These are phyloP conservation scores for Vanrija sp. DNA, from an alignment of 1,284 basidiomycete species.

Conservation along the genomic window DNA sequence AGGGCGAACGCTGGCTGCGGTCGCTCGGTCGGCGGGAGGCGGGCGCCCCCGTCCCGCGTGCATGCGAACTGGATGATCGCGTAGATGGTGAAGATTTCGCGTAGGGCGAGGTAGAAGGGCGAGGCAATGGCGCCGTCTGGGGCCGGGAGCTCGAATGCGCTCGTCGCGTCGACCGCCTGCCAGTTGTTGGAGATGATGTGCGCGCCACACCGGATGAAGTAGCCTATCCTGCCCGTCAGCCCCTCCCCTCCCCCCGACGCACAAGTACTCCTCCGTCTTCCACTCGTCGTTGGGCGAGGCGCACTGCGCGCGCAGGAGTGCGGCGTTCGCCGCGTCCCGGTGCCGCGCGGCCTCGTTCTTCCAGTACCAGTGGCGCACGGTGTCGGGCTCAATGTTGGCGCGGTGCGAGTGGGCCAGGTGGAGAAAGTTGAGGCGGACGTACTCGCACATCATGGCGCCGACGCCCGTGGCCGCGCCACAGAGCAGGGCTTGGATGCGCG, in stretches of 20 bases:
- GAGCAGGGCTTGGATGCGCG: conserved; percentile 11
- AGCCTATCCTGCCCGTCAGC: conserved; percentile 14
- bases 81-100: conserved; percentile 21
- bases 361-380: conserved; percentile 4
- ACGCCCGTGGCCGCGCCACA: neutral
- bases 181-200: conserved; percentile 15
- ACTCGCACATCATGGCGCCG: conserved; percentile 7
- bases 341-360: conserved; percentile 6
- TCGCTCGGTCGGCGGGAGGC: neutral
- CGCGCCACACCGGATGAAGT: conserved; percentile 20
- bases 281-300: conserved; percentile 11
- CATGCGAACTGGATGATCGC: conserved; percentile 11
- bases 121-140: neutral
- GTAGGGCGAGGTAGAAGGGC: conserved; percentile 9
- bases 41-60: neutral
- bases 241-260: neutral
- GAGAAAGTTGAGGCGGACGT: conserved; percentile 13
- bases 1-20: conserved; percentile 1
- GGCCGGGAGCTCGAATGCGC: conserved; percentile 8
- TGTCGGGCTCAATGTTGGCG: conserved; percentile 16
- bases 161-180: conserved; percentile 7
- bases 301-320: conserved; percentile 16
- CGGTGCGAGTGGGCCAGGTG: conserved; percentile 18
- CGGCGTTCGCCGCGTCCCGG: conserved; percentile 11
- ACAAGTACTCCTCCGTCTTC: conserved; percentile 22